Evolutionary conservation across 331 rosid genomes (phyloP), one percentile per base, ranked within the genome.

Genomic region (Quercus phellos): DNA sequence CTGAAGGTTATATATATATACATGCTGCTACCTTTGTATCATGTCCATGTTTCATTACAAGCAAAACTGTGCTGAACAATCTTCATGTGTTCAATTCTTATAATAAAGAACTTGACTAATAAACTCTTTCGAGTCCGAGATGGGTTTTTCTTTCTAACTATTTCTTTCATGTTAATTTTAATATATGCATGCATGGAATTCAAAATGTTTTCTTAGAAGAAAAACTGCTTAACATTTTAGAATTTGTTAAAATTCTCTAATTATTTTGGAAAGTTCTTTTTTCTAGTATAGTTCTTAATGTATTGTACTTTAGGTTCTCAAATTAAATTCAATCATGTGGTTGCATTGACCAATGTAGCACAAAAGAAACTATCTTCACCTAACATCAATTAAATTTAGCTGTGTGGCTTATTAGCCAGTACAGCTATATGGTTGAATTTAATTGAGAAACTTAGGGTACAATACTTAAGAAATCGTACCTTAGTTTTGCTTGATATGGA

Each of bases 1-100:
- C 87, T 76, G 60, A 93, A 93, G 89, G 97, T 88, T 11, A 8
- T 21, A 46, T 46, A 72, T 46, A 63, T 53, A 38, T 38, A 8
- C 46, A 8, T 32, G n/a, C 16, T 26, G 8, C 14, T 61, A 13
- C n/a, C 5, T 72, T n/a, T 72, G 14, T 43, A 32, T 66, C 27
- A 34, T 18, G 50, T 7, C 6, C 71, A 66, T 66, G 51, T 66
- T 32, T n/a, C 51, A 9, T 66, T 14, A 5, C 46, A 29, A 63
- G 46, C 22, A 30, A 63, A 14, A 27, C 70, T 29, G 32, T 14
- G 43, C 3, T 66, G 3, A 3, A 63, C 34, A 9, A 58, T 21
- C 26, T 24, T 24, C 64, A 46, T 22, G 30, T 11, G 0, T 24
- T 9, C 13, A 11, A 59, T 22, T 21, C 32, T 58, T 21, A 24